phyloP scores from a whole-genome alignment of 352 stramenopile genomes.

The Phytopythium aichiense region DNA sequence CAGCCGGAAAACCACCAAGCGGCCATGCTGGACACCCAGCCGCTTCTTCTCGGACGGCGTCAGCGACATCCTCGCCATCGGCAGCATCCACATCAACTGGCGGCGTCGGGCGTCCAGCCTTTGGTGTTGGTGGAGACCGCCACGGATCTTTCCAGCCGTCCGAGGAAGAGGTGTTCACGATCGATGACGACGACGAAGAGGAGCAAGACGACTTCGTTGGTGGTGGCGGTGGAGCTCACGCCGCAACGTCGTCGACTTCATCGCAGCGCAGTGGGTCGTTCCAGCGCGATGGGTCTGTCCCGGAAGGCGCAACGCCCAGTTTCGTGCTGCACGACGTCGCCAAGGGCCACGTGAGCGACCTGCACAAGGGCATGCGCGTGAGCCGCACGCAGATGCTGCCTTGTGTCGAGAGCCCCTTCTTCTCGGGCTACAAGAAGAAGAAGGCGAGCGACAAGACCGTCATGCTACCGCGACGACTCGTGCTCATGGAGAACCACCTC shows the following conservation, averaged over 20 bases:
- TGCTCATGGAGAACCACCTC: slow-evolving; percentile 69
- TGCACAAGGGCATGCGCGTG: slow-evolving; percentile 67
- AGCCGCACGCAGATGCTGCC: slow-evolving; percentile 68
- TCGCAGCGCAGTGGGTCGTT: slow-evolving; percentile 52
- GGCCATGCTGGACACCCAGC: not conserved
- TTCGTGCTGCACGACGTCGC: slow-evolving; percentile 48
- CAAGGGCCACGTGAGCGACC: slow-evolving; percentile 37
- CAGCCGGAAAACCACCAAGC: slow-evolving; percentile 11
- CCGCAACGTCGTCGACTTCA: slow-evolving; percentile 24
- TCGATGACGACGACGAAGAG: slow-evolving; percentile 77
- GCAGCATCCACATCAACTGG: not conserved
- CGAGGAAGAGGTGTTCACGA: slow-evolving; percentile 81
- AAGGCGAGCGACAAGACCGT: slow-evolving; percentile 14
- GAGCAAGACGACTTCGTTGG: slow-evolving; percentile 56
- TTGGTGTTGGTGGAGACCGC: slow-evolving; percentile 7
- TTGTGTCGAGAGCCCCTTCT: slow-evolving; percentile 70
- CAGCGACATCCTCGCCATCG: not conserved
- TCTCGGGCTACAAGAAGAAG: slow-evolving; percentile 88
- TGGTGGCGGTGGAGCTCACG: slow-evolving; percentile 3
- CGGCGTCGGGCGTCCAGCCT: not conserved
- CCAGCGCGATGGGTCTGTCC: slow-evolving; percentile 10
- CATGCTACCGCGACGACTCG: slow-evolving; percentile 57
- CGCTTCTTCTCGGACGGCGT: not conserved
- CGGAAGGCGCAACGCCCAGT: slow-evolving; percentile 10
- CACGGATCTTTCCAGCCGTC: slow-evolving; percentile 44